These are phyloP conservation scores for Volvox africanus DNA, from an alignment of 139 green algal species.

Conservation along the genomic window DNA sequence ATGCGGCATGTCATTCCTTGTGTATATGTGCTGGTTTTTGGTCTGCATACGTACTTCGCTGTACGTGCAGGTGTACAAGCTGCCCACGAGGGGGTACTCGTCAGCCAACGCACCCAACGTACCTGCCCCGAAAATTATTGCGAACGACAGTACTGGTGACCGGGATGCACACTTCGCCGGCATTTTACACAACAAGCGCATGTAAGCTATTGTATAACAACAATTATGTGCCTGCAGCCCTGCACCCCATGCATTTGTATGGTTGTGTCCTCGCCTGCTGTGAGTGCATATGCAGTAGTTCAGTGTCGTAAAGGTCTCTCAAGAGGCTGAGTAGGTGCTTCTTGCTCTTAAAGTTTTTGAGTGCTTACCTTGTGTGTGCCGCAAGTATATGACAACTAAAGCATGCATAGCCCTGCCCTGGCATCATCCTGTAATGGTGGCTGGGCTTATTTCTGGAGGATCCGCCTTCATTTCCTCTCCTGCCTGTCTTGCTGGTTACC, in stretches of 20 bases:
- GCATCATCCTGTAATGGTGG: no score
- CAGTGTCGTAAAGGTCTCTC: no score
- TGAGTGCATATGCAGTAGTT: no score
- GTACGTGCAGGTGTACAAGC: constrained; percentile 9
- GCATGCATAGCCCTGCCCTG: neutral
- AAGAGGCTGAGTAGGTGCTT: no score
- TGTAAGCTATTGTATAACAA: no score
- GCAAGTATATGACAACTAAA: no score
- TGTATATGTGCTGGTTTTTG: no score
- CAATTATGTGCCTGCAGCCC: no score
- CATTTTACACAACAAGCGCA: neutral
- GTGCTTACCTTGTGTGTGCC: no score
- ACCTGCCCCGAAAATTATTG: neutral
- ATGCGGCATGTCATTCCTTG: neutral
- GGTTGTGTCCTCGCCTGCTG: neutral
- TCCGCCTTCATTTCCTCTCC: neutral
- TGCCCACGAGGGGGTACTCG: neutral
- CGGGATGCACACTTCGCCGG: constrained; percentile 6
- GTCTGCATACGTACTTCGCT: neutral
- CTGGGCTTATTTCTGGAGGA: neutral
- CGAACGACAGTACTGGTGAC: neutral
- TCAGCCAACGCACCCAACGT: neutral
- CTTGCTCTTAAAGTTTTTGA: no score
- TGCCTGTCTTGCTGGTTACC: neutral
- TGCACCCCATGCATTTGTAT: neutral